Conservation (phyloP, 75 land plant species). For the Picea glauca region DNA sequence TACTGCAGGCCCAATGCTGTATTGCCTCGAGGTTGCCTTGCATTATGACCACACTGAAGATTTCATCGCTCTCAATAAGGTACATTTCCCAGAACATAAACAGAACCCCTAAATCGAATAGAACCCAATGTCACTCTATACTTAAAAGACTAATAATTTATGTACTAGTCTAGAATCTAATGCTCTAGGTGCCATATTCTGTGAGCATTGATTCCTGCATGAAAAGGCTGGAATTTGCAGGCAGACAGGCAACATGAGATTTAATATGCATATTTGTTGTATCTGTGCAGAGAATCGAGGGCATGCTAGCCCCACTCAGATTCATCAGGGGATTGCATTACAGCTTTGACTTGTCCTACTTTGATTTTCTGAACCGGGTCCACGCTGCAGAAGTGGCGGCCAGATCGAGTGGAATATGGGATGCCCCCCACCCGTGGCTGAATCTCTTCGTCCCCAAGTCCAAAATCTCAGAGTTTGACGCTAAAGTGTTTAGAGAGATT, state of each 20-base stretch:
- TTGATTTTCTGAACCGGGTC: slow-evolving; percentile 53
- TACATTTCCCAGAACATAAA: neutral
- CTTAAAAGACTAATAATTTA: too few relatives aligned
- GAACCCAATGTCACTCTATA: too few relatives aligned
- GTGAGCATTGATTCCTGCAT: too few relatives aligned
- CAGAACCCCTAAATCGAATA: too few relatives aligned
- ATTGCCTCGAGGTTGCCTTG: slow-evolving; percentile 32
- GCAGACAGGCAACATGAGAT: neutral
- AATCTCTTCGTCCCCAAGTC: slow-evolving; percentile 44
- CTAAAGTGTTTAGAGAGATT: slow-evolving; percentile 29
- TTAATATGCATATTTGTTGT: neutral
- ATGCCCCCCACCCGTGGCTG: slow-evolving; percentile 49
- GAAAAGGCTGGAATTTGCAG: neutral
- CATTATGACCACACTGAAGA: slow-evolving; percentile 24
- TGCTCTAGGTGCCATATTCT: too few relatives aligned
- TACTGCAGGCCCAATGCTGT: slow-evolving; percentile 21
- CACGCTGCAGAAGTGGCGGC: slow-evolving; percentile 32
- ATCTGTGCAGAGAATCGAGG: slow-evolving; percentile 3
- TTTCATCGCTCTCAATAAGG: slow-evolving; percentile 1
- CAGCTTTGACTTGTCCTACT: slow-evolving; percentile 27
- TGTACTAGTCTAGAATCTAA: too few relatives aligned
- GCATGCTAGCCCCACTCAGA: slow-evolving; percentile 10
- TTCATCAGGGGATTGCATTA: slow-evolving; percentile 22
- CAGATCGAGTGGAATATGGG: slow-evolving; percentile 32
- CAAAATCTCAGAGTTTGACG: slow-evolving; percentile 38